phyloP scores from a whole-genome alignment of 179 eudicot genomes.

The Silene noctiflora region DNA sequence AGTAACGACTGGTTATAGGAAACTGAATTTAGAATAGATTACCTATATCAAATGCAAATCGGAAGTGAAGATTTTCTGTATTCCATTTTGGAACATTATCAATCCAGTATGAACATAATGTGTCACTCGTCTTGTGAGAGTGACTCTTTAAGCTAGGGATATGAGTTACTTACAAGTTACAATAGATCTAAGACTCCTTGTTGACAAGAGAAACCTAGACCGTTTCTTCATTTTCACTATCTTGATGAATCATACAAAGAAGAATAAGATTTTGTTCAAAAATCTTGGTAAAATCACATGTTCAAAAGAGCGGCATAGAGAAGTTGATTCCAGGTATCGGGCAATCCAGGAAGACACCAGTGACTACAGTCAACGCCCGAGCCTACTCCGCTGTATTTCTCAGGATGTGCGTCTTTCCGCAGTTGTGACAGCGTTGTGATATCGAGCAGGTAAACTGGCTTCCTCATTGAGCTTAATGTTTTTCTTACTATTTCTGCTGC shows the following conservation, averaged over 20 bases:
- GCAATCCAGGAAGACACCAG: conserved; percentile 55
- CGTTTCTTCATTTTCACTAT: conserved; percentile 1
- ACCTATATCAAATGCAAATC: no score
- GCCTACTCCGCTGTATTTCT: conserved; percentile 35
- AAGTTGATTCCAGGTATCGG: conserved; percentile 51
- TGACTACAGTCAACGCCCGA: conserved; percentile 43
- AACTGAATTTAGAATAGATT: no score
- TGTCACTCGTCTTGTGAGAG: conserved; percentile 17
- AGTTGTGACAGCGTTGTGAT: conserved; percentile 47
- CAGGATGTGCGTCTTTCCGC: conserved; percentile 51
- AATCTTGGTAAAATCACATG: conserved; percentile 26
- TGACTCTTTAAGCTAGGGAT: conserved; percentile 12
- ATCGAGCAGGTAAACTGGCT: conserved; percentile 41
- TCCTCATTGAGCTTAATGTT: conserved; percentile 30
- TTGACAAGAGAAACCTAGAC: conserved; percentile 7
- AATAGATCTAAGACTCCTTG: conserved; percentile 20
- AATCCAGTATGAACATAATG: conserved; percentile 22
- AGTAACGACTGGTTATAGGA: no score
- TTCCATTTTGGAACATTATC: conserved; percentile 19
- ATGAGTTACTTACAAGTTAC: conserved; percentile 21
- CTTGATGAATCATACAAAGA: conserved; percentile 16
- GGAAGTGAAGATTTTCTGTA: conserved; percentile 11
- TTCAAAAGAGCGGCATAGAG: conserved; percentile 36
- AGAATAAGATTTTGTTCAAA: conserved; percentile 27
- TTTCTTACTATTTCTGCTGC: conserved; percentile 28